Base-by-base conservation (phyloP, 2,329 filamentous ascomycete genomes). In the Aureobasidium pullulans region DNA sequence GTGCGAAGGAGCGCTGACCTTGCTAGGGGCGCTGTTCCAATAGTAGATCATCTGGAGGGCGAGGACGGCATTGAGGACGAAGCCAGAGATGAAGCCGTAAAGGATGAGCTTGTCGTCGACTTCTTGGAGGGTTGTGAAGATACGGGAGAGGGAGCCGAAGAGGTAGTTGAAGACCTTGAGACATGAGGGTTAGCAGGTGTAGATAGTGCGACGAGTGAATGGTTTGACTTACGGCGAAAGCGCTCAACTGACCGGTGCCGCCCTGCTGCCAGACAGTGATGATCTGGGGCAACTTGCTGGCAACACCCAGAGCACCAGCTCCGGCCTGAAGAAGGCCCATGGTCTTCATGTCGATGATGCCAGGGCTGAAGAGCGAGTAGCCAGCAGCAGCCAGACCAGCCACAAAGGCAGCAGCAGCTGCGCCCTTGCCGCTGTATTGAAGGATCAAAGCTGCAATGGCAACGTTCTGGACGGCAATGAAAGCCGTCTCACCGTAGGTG, bases 111-210 rank as follows among this genome's bases (percentile, higher is more conserved):
- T 92, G 75, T 99, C 94, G 72, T 96, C 89, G 62, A 99, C 94
- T 79, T 99, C 94, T 71, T 97, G 92, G 60, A 99, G 79, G 8
- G 95, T 99, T 34, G 94, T 99, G 76, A 96, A 99, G 77, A 99
- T 96, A 71, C 94, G 89, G 29, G 90, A 89, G 61, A 97, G 84
- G 44, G 91, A 96, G 40, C 95, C 94, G 67, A 86, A 81, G 68
- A 99, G 89, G 76, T 96, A 99, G 80, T 96, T 97, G 83, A 99
- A 96, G 66, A 99, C 91, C 92, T 96, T 68, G 7, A 42, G n/a
- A 39, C 15, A n/a, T 16, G 23, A 37, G 32, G 19, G n/a, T 36
- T 13, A 59, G 42, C 31, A 19, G 6, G 1, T 6, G 28, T 7
- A 15, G 8, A 15, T 54, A 57, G 60, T 57, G 28, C 37, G 2